Evolutionary conservation across 163 green algal genomes (phyloP), one percentile per base, ranked within the genome.

Genomic region (Chlorella variabilis): DNA sequence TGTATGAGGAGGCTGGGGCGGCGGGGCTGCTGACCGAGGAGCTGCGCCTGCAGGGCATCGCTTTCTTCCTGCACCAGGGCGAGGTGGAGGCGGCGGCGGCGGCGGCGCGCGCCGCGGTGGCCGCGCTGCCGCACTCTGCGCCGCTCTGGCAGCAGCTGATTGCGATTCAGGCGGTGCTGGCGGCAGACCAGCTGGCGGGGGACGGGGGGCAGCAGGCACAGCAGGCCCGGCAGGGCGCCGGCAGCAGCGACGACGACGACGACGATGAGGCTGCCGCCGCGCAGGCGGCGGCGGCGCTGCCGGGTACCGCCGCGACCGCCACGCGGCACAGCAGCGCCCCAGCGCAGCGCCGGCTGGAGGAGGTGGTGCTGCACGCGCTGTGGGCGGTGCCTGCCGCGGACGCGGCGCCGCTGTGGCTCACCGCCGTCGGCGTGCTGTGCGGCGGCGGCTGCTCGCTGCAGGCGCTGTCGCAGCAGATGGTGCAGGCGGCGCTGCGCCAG

Each of bases 81-180:
- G 75, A 81, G 5, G 29, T 65, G 59, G 56, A 81, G 20, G 39
- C 59, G 3, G 67, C 85, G 51, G 73, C 87, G 79, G 71, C 86
- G 54, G 75, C 51, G 25, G 69, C 45, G 20, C 77, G 77, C 3
- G 11, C 42, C 20, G 82, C 71, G 7, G 70, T 51, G 5, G 25
- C 78, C 25, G 45, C 71, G 15, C 25, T 65, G 41, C 87, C 87
- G 1, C 51, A 29, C 45, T 86, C 75, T 20, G 73, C 61, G 4
- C 51, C 59, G 9, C 42, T 85, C 17, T 89, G 85, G 82, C 71
- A 74, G 67, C 82, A 85, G 61, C 69, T 71, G 27, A 69, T 91
- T 51, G 38, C 33, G 3, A 42, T 91, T 11, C 45, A 86, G 38
- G 83, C 78, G n/a, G 42, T 33, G 27, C 23, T 63, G 59, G 33